phyloP scores from a whole-genome alignment of 257 asterid species.

The Solanum acaule region DNA sequence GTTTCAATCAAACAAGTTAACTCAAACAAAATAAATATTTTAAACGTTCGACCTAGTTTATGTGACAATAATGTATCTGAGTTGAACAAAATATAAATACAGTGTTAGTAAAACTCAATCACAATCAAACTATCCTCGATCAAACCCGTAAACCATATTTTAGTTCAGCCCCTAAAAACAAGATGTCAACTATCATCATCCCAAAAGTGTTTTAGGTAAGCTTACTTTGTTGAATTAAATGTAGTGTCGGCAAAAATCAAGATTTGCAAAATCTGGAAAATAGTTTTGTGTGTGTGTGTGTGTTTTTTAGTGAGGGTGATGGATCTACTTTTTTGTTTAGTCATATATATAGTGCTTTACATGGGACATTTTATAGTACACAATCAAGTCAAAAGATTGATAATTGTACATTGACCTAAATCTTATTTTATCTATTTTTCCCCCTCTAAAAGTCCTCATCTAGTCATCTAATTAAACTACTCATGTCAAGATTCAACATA shows the following conservation, averaged over 20 bases:
- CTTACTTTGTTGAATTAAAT: neutral
- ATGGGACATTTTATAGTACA: neutral
- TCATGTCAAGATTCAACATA: neutral
- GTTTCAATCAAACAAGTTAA: neutral
- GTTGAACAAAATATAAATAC: neutral
- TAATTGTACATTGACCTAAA: neutral
- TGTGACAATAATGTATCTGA: accelerated
- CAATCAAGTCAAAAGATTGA: neutral
- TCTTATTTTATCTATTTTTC: neutral
- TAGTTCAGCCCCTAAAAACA: neutral
- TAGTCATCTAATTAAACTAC: neutral
- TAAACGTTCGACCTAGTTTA: neutral
- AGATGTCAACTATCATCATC: neutral
- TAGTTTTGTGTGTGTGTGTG: neutral
- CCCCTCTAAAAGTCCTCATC: neutral
- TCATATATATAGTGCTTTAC: neutral
- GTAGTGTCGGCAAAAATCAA: slow-evolving; percentile 6
- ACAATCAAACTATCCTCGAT: neutral
- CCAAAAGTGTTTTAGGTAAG: neutral
- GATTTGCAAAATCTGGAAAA: neutral
- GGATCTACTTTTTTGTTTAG: neutral
- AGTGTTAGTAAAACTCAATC: too few species aligned
- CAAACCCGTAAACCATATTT: accelerated
- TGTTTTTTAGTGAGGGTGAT: neutral
- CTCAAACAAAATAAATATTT: neutral